Evolutionary conservation across 345 rosid species (phyloP).

Genomic region (Moricandia arvensis): DNA sequence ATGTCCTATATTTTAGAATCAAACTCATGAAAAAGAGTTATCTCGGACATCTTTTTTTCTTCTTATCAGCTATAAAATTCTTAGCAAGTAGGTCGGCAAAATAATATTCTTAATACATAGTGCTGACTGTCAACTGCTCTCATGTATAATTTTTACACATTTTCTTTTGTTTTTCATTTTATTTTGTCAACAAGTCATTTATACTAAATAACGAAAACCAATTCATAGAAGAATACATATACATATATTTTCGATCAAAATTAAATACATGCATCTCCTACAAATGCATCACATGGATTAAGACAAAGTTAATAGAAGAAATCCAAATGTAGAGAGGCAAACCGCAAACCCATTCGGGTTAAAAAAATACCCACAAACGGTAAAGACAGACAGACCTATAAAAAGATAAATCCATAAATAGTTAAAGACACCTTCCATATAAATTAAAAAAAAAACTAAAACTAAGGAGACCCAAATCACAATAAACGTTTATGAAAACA

Average conservation of each 20-base stretch:
- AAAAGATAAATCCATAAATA: background rate
- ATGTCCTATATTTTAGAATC: background rate
- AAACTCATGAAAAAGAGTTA: background rate
- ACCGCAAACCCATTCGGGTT: background rate
- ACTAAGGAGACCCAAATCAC: too few species aligned
- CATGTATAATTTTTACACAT: background rate
- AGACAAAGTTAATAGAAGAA: background rate
- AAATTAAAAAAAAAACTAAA: too few species aligned
- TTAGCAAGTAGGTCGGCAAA: conserved; percentile 4
- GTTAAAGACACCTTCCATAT: background rate
- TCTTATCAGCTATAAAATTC: background rate
- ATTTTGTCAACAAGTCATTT: background rate
- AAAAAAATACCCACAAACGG: background rate
- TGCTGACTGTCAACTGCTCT: conserved; percentile 6
- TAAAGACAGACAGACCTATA: background rate
- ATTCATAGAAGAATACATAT: background rate
- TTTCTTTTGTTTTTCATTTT: background rate
- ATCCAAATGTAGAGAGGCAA: background rate
- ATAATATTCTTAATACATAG: background rate
- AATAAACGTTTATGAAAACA: background rate
- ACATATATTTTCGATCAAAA: too few species aligned
- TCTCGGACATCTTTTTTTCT: background rate
- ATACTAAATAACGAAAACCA: background rate
- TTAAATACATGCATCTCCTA: too few species aligned
- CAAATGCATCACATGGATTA: background rate